Evolutionary conservation across 805 yeast genomes (phyloP).

Genomic region (Nakazawaea sp.): DNA sequence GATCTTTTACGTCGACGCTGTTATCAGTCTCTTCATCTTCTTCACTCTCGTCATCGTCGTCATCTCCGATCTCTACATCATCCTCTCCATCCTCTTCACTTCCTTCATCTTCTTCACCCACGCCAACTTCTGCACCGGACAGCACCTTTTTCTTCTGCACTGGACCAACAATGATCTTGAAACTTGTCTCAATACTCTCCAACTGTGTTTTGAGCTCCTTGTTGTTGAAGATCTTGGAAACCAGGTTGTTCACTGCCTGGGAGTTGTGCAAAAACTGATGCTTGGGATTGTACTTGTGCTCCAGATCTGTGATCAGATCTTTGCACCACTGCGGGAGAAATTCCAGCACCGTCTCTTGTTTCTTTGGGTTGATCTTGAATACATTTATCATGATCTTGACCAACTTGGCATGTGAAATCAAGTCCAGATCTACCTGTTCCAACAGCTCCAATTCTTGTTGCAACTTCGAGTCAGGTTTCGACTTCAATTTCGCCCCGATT

Average conservation of each 20-base stretch:
- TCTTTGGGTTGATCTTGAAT: slow-evolving; percentile 23
- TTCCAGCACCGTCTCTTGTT: slow-evolving; percentile 26
- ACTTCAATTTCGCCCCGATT: slow-evolving; percentile 12
- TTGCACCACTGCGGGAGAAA: slow-evolving; percentile 28
- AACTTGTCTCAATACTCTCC: slow-evolving; percentile 18
- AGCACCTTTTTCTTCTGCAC: slow-evolving; percentile 18
- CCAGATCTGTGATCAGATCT: slow-evolving; percentile 23
- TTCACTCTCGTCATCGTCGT: slow-evolving; percentile 16
- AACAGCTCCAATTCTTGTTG: slow-evolving; percentile 14
- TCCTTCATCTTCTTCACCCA: slow-evolving; percentile 16
- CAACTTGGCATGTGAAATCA: slow-evolving; percentile 12
- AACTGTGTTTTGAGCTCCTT: slow-evolving; percentile 28
- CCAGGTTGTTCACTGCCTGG: slow-evolving; percentile 33
- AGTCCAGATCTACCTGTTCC: slow-evolving; percentile 10
- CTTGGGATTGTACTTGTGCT: slow-evolving; percentile 35
- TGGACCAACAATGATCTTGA: slow-evolving; percentile 20
- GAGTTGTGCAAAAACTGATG: slow-evolving; percentile 35
- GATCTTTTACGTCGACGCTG: slow-evolving; percentile 16
- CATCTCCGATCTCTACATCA: slow-evolving; percentile 13
- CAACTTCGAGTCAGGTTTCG: slow-evolving; percentile 13
- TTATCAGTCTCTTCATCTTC: slow-evolving; percentile 13
- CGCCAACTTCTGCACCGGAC: too few species aligned
- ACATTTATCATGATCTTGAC: slow-evolving; percentile 15
- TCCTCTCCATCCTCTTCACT: slow-evolving; percentile 18
- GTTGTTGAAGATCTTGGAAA: slow-evolving; percentile 42